phyloP scores from a whole-genome alignment of 768 basidiomycete genomes.

The Sistotremastrum suecicum region DNA sequence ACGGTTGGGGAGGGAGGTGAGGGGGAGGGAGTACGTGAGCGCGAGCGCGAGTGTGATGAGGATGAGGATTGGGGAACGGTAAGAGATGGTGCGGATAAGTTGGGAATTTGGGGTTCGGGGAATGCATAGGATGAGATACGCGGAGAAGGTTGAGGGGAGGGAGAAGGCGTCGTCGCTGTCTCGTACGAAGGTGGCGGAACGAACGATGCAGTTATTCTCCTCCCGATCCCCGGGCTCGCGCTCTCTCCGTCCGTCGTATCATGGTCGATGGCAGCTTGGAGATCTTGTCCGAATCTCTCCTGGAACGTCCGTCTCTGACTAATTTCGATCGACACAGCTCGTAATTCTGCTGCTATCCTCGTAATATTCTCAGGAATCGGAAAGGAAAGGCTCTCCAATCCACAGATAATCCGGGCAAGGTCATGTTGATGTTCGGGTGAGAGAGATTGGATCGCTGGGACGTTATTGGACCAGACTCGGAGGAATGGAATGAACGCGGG shows the following conservation, averaged over 20 bases:
- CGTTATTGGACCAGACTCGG: constrained; percentile 54
- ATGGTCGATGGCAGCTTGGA: constrained; percentile 63
- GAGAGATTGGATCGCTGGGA: constrained; percentile 50
- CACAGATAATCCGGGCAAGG: constrained; percentile 68
- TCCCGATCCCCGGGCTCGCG: constrained; percentile 13
- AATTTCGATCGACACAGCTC: constrained; percentile 78
- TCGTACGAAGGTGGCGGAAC: constrained; percentile 61
- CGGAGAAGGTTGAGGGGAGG: constrained; percentile 13
- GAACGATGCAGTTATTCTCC: constrained; percentile 41
- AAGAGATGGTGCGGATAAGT: constrained; percentile 12
- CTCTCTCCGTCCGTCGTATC: constrained; percentile 24
- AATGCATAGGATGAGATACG: not conserved
- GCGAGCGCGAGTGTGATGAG: constrained; percentile 6
- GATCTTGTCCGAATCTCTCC: constrained; percentile 55
- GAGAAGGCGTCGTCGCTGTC: constrained; percentile 12
- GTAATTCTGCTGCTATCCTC: constrained; percentile 66
- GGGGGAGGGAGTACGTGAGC: constrained; percentile 19
- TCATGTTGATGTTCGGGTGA: constrained; percentile 60
- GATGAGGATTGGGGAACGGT: constrained; percentile 18
- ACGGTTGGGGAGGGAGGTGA: constrained; percentile 15
- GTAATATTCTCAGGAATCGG: constrained; percentile 29
- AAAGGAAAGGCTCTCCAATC: constrained; percentile 32
- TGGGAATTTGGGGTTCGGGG: not conserved
- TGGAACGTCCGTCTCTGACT: constrained; percentile 76
- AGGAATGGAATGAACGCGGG: constrained; percentile 54